Conservation (phyloP, 805 yeast genomes). For the Pichia exigua region DNA sequence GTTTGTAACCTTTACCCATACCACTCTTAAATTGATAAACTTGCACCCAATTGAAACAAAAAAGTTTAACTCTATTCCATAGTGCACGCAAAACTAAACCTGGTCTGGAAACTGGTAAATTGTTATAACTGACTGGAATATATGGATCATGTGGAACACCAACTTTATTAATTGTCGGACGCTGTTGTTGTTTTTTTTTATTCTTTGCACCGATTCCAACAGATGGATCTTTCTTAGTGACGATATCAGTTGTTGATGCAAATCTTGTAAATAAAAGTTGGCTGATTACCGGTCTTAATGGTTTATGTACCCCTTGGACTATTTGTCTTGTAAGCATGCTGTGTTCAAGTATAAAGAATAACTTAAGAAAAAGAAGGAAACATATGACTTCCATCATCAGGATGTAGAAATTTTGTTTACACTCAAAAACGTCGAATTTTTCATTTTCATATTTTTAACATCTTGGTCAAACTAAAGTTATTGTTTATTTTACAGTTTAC, state of each 20-base stretch:
- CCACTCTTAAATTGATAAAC: constrained; percentile 35
- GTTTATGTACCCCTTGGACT: neutral
- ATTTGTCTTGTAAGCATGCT: constrained; percentile 3
- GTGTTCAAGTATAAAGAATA: neutral
- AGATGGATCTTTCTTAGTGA: constrained; percentile 7
- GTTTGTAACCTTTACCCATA: constrained; percentile 39
- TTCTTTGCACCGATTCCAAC: constrained; percentile 10
- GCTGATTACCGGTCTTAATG: neutral
- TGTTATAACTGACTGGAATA: constrained; percentile 39
- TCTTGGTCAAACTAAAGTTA: neutral
- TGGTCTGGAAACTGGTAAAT: constrained; percentile 29
- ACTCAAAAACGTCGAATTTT: neutral
- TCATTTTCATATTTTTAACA: neutral
- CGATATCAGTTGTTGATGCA: constrained; percentile 8
- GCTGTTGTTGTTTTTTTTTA: constrained; percentile 16
- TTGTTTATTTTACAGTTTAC: neutral
- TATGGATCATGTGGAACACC: constrained; percentile 34
- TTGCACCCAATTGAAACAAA: constrained; percentile 58
- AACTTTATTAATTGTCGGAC: constrained; percentile 27
- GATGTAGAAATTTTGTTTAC: neutral
- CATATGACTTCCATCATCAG: neutral
- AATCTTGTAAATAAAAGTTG: neutral
- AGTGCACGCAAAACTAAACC: constrained; percentile 35
- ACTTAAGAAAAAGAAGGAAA: neutral
- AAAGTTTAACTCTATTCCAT: constrained; percentile 55